Evolutionary conservation across 1,284 basidiomycete species (phyloP).

Genomic region (Ganoderma meredithae): DNA sequence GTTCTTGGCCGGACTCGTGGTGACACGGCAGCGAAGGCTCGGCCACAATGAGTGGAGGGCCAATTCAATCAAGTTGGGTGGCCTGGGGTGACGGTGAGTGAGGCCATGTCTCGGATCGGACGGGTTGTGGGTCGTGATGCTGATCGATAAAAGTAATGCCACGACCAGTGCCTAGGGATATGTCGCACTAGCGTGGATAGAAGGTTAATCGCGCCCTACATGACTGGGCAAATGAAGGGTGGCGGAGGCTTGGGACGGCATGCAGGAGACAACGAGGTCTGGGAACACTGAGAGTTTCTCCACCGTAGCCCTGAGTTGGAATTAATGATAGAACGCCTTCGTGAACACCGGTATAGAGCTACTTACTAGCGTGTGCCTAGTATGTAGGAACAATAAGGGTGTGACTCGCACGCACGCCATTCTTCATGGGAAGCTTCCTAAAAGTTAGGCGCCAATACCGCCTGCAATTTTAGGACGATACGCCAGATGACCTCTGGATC

Average conservation of each 20-base stretch:
- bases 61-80: no score
- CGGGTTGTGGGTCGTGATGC: not conserved
- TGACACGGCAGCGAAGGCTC: not conserved
- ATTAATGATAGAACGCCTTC: not conserved
- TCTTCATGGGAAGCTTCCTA: not conserved
- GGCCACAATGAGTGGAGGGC: not conserved
- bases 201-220: not conserved
- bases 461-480: not conserved
- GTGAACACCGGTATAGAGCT: not conserved
- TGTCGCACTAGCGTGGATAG: not conserved
- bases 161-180: not conserved
- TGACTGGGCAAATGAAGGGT: not conserved
- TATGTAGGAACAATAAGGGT: not conserved
- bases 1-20: not conserved
- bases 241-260: not conserved
- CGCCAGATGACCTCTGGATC: not conserved
- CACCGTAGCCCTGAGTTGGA: not conserved
- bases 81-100: not conserved
- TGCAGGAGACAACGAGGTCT: not conserved
- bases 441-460: not conserved
- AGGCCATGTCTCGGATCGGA: not conserved
- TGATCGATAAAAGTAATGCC: not conserved
- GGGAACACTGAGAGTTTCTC: not conserved
- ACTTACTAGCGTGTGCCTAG: not conserved
- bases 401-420: not conserved